These are phyloP conservation scores for Diutina rugosa DNA, from an alignment of 1,139 yeast genomes.

Conservation along the genomic window DNA sequence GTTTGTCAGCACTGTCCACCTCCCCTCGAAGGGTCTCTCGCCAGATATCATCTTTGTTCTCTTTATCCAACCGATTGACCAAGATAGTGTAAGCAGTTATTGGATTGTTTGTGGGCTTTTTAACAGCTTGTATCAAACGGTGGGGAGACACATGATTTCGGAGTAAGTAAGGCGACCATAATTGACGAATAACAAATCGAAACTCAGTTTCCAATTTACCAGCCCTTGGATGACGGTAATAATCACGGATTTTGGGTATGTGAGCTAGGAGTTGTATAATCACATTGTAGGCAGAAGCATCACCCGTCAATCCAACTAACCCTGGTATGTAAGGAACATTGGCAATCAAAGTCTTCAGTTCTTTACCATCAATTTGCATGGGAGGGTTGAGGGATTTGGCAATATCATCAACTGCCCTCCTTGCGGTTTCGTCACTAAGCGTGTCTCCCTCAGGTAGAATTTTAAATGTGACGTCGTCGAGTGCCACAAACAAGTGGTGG, in stretches of 20 bases:
- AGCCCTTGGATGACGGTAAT: conserved; percentile 2
- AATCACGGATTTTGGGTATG: conserved; percentile 8
- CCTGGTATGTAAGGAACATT: conserved; percentile 43
- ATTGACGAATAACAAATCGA: conserved; percentile 36
- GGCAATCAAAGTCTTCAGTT: conserved; percentile 27
- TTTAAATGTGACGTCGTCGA: conserved; percentile 35
- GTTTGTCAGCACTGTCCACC: conserved; percentile 12
- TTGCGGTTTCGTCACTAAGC: conserved; percentile 13
- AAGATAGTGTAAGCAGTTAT: conserved; percentile 48
- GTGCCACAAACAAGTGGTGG: conserved; percentile 53
- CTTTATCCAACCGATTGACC: conserved; percentile 31
- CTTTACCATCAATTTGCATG: conserved; percentile 12
- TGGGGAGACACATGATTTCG: conserved; percentile 56
- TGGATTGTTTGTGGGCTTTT: conserved; percentile 25
- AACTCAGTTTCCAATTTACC: conserved; percentile 13
- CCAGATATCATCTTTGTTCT: conserved; percentile 8
- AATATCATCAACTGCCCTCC: conserved; percentile 36
- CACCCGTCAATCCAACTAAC: conserved; percentile 42
- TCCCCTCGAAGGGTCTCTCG: conserved; percentile 38
- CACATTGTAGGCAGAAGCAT: conserved; percentile 39
- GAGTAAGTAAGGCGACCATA: conserved; percentile 54
- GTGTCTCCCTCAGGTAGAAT: conserved; percentile 50
- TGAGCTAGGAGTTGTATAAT: conserved; percentile 47
- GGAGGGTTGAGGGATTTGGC: conserved; percentile 24
- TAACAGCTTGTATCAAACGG: conserved; percentile 41